A percentile compares a stretch with the other conserved stretches of the same genome.
Conservation (phyloP, 2,329 filamentous ascomycete species). For the Stachybotrys chlorohalonatus region DNA sequence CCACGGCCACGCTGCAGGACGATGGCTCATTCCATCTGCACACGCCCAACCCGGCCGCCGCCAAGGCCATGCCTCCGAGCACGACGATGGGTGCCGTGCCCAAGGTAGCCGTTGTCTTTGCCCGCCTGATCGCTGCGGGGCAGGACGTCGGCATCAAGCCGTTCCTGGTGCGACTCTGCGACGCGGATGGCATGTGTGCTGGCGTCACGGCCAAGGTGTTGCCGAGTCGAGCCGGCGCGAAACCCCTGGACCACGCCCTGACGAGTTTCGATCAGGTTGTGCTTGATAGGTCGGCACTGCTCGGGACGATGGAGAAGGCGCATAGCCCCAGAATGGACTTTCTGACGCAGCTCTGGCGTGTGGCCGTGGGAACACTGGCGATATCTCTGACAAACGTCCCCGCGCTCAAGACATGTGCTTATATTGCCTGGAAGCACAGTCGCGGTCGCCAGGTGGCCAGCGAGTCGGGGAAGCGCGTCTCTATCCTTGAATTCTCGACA, state of each 20-base stretch:
- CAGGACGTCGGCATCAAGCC: constrained; percentile 17
- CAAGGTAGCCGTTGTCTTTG: constrained; percentile 21
- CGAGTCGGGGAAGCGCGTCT: constrained; percentile 1
- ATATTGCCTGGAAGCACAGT: constrained; percentile 14
- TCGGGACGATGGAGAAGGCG: constrained; percentile 11
- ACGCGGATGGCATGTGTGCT: constrained; percentile 13
- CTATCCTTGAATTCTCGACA: constrained; percentile 15
- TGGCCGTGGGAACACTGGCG: constrained; percentile 14
- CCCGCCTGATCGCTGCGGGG: constrained; percentile 15
- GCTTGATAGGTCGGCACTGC: constrained; percentile 14
- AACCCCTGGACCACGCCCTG: constrained; percentile 19
- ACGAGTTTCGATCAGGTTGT: constrained; percentile 22
- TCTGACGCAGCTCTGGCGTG: constrained; percentile 13
- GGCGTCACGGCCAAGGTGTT: constrained; percentile 17
- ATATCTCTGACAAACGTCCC: constrained; percentile 8
- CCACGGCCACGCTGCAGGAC: constrained; percentile 21
- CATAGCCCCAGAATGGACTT: constrained; percentile 15
- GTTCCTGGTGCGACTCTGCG: constrained; percentile 19
- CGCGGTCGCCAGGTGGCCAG: constrained; percentile 5
- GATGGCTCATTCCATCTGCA: constrained; percentile 24
- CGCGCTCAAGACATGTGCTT: not conserved
- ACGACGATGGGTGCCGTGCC: constrained; percentile 13
- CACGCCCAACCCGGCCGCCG: constrained; percentile 17
- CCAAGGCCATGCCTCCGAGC: constrained; percentile 20
- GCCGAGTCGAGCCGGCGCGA: constrained; percentile 16